These are phyloP conservation scores for Cladosporium sp. DNA, from an alignment of 2,329 filamentous ascomycete species.

Conservation along the genomic window DNA sequence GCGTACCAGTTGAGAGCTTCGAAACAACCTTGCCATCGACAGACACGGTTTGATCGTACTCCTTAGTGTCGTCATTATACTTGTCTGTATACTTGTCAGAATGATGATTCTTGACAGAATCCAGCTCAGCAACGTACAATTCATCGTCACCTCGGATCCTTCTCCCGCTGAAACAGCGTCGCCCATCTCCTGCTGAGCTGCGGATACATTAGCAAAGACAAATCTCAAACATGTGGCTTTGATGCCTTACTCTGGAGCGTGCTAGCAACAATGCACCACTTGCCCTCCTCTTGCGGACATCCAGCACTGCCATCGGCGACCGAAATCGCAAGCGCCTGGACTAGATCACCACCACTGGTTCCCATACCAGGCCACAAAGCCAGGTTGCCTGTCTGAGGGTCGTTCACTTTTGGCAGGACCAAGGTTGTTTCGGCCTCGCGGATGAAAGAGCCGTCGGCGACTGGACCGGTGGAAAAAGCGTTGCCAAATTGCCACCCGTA, in stretches of 20 bases:
- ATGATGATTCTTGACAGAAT: not conserved
- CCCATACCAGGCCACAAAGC: slow-evolving; percentile 50
- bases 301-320: slow-evolving; percentile 13
- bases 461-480: slow-evolving; percentile 43
- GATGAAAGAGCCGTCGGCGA: slow-evolving; percentile 39
- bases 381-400: slow-evolving; percentile 34
- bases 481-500: slow-evolving; percentile 18
- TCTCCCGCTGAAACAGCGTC: slow-evolving; percentile 15
- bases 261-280: slow-evolving; percentile 45
- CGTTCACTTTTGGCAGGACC: slow-evolving; percentile 38
- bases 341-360: slow-evolving; percentile 44
- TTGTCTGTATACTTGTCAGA: slow-evolving; percentile 28
- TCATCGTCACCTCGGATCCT: slow-evolving; percentile 38
- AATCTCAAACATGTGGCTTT: not conserved
- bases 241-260: slow-evolving; percentile 31
- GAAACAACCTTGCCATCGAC: slow-evolving; percentile 38
- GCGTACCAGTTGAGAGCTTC: slow-evolving; percentile 42
- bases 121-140: slow-evolving; percentile 27
- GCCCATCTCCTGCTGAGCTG: slow-evolving; percentile 18
- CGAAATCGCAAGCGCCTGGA: slow-evolving; percentile 42
- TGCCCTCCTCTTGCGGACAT: slow-evolving; percentile 14
- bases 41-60: slow-evolving; percentile 40
- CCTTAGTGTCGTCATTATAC: slow-evolving; percentile 36
- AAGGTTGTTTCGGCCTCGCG: slow-evolving; percentile 43
- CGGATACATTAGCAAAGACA: not conserved